Evolutionary conservation across 2,329 filamentous ascomycete genomes (phyloP).

Genomic region (Cercospora zeina): DNA sequence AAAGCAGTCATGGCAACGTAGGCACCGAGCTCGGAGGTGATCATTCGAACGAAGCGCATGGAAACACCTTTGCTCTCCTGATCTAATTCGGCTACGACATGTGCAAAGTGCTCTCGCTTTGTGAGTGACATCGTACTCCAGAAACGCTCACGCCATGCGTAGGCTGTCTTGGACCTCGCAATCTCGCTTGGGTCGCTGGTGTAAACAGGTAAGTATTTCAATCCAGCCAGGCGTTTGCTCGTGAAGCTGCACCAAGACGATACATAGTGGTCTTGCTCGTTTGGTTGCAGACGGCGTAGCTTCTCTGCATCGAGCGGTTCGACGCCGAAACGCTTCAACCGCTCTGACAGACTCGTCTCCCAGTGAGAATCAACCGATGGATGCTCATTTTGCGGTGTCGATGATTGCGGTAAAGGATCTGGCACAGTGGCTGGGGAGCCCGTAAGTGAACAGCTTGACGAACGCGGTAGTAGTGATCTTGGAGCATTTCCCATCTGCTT

Average conservation of each 20-base stretch:
- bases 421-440: neutral
- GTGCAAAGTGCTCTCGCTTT: neutral
- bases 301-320: neutral
- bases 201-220: neutral
- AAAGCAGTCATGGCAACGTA: neutral
- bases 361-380: neutral
- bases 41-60: neutral
- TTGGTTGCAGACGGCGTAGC: neutral
- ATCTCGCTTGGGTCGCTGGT: neutral
- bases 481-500: neutral
- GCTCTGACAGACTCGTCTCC: neutral
- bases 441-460: neutral
- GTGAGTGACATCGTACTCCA: neutral
- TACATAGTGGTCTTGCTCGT: neutral
- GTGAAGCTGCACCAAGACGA: neutral
- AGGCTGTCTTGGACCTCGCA: neutral
- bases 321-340: neutral
- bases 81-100: neutral
- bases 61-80: neutral
- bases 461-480: neutral
- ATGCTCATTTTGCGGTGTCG: neutral
- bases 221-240: neutral
- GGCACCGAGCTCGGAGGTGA: neutral
- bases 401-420: neutral
- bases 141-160: neutral